Percentiles rank a stretch among this genome's conserved stretches.
Conservation (phyloP, 257 asterid genomes). For the Lavandula angustifolia region DNA sequence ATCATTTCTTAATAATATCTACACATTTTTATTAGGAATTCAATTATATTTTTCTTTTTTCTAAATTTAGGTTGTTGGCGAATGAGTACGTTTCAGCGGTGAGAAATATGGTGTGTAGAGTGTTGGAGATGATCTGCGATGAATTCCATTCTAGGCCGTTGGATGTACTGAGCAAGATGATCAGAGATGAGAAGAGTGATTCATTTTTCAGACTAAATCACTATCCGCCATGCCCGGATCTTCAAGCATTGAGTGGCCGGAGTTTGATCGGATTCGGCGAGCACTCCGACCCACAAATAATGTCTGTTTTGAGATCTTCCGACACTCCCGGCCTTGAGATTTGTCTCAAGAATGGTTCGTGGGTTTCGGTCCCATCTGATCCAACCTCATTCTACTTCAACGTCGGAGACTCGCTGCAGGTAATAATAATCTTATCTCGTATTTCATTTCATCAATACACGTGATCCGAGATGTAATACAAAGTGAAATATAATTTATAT, state of each 20-base stretch:
- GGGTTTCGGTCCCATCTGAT: slow-evolving; percentile 53
- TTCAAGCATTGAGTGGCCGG: slow-evolving; percentile 40
- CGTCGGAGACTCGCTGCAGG: slow-evolving; percentile 47
- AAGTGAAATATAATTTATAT: too few species aligned
- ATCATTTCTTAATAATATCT: not conserved
- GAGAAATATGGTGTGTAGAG: slow-evolving; percentile 32
- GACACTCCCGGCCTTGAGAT: slow-evolving; percentile 47
- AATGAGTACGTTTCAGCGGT: slow-evolving; percentile 30
- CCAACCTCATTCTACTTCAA: slow-evolving; percentile 42
- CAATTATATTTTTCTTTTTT: not conserved
- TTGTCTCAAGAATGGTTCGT: slow-evolving; percentile 39
- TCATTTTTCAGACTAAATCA: slow-evolving; percentile 47
- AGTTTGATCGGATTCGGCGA: slow-evolving; percentile 50
- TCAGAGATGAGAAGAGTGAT: slow-evolving; percentile 41
- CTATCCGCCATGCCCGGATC: slow-evolving; percentile 49
- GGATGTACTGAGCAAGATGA: slow-evolving; percentile 32
- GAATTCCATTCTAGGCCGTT: slow-evolving; percentile 29
- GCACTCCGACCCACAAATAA: slow-evolving; percentile 56
- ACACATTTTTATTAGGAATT: not conserved
- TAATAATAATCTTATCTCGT: not conserved
- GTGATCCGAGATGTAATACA: not conserved
- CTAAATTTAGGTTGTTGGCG: slow-evolving; percentile 32
- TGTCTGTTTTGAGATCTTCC: slow-evolving; percentile 45
- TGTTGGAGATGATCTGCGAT: slow-evolving; percentile 44
- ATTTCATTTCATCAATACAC: not conserved